These are phyloP conservation scores for Skeletonema costatum DNA, from an alignment of 108 stramenopile species.

Conservation along the genomic window DNA sequence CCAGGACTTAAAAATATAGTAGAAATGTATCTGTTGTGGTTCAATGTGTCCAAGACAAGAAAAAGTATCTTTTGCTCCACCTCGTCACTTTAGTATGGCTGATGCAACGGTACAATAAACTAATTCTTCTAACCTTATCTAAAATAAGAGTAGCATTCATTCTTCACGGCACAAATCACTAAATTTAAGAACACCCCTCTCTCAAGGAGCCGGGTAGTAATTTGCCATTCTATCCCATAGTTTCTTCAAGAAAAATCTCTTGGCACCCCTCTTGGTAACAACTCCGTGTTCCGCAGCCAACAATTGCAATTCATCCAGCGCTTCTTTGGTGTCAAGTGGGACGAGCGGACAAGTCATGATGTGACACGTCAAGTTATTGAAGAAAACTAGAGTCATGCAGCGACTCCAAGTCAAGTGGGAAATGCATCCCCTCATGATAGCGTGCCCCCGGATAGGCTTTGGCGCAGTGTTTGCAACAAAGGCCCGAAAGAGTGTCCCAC, in stretches of 20 bases:
- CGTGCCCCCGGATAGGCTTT: neutral
- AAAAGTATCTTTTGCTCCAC: no score
- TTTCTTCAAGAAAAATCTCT: slow-evolving; percentile 9
- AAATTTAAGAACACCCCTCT: no score
- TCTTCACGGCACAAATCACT: neutral
- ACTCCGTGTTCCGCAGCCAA: slow-evolving; percentile 10
- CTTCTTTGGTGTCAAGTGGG: slow-evolving; percentile 1
- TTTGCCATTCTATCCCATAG: slow-evolving; percentile 14
- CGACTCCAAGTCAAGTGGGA: neutral
- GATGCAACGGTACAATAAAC: no score
- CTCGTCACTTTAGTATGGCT: no score
- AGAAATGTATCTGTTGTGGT: no score
- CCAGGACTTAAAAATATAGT: no score
- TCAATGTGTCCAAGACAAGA: no score
- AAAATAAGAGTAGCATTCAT: neutral
- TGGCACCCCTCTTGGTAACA: slow-evolving; percentile 7
- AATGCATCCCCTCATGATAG: slow-evolving; percentile 9
- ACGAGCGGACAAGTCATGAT: neutral
- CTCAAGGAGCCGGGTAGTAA: neutral
- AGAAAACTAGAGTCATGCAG: slow-evolving; percentile 8
- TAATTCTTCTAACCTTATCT: no score
- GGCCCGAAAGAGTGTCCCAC: neutral
- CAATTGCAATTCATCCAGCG: slow-evolving; percentile 8
- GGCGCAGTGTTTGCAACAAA: neutral
- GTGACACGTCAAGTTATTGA: slow-evolving; percentile 4